Evolutionary conservation across 2,329 filamentous ascomycete species (phyloP).

Genomic region (Verticillium isaacii): DNA sequence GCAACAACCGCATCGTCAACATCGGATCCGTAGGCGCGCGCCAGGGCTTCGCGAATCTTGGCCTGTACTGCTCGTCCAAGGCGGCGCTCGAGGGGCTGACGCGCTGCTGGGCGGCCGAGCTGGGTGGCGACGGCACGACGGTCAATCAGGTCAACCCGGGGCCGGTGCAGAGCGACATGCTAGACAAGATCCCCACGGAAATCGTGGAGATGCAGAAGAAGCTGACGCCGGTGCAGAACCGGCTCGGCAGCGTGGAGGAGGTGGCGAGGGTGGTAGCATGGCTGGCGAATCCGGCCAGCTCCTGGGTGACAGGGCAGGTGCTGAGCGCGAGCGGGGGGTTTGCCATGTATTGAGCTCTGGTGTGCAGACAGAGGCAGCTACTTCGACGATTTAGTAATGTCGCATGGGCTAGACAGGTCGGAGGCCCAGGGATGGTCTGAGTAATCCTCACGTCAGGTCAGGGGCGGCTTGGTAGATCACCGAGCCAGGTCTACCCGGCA

Average conservation of each 20-base stretch:
- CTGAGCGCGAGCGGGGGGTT: constrained; percentile 48
- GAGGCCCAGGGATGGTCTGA: no score
- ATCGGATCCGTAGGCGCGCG: constrained; percentile 50
- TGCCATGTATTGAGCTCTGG: constrained; percentile 14
- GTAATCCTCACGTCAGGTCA: no score
- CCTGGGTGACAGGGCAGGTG: constrained; percentile 50
- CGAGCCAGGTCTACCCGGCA: no score
- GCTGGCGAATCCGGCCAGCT: constrained; percentile 42
- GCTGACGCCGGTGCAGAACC: constrained; percentile 44
- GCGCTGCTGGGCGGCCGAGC: constrained; percentile 52
- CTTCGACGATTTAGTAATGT: no score
- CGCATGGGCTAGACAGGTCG: no score
- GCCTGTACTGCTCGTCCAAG: constrained; percentile 53
- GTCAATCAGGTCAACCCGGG: constrained; percentile 58
- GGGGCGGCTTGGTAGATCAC: no score
- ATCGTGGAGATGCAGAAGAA: constrained; percentile 44
- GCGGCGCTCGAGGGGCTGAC: constrained; percentile 58
- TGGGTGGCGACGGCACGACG: constrained; percentile 51
- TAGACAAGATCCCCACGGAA: constrained; percentile 44
- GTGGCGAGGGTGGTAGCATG: constrained; percentile 52
- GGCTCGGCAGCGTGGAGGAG: constrained; percentile 48
- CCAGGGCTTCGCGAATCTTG: constrained; percentile 35
- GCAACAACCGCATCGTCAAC: constrained; percentile 49
- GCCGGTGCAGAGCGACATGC: constrained; percentile 53
- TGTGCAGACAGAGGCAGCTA: no score